Evolutionary conservation across 2,329 filamentous ascomycete genomes (phyloP), one percentile per base, ranked within the genome.

Genomic region (Didymella keratinophila): DNA sequence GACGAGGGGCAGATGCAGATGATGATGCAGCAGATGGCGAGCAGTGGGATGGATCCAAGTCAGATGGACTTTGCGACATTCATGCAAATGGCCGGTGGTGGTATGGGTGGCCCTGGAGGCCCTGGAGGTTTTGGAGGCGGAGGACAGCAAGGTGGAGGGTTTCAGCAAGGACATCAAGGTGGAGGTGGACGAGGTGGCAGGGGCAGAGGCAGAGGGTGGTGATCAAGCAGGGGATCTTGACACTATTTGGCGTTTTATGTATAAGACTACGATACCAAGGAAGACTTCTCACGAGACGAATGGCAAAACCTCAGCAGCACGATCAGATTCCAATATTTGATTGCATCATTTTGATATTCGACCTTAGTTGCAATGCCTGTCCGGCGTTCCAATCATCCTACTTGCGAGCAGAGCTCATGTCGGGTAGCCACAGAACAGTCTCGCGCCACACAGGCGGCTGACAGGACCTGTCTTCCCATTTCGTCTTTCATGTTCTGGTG

Each of bases 1-100:
- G 81, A 82, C 23, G 81, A 83, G 50, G 82, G 78, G 1, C 82
- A 85, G 58, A 85, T 86, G 79, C 84, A 86, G 82, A 82, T 85
- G 75, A 80, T 82, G 60, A 86, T 87, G 81, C 78, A 86, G 61
- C 77, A 80, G 28, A 78, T 80, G 64, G 83, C 85, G 78, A 60
- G 56, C 39, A 80, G 83, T 56, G 84, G 84, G 21, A 69, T 74
- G 56, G 72, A 75, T 51, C 67, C 68, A 16, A 73, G 64, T 56
- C 71, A 68, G 58, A 76, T 72, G 73, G 73, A 74, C 51, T 72
- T 76, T 63, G 64, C 61, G 18, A 66, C 63, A 6, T 74, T 76
- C 51, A 73, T 73, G 72, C 72, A 67, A 64, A 76, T 72, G 76
- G 73, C 64, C n/a, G 61, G 59, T 18, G 67, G 69, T 6, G 70